phyloP scores from a whole-genome alignment of 2,329 filamentous ascomycete genomes.

The Epichloe uncinata region DNA sequence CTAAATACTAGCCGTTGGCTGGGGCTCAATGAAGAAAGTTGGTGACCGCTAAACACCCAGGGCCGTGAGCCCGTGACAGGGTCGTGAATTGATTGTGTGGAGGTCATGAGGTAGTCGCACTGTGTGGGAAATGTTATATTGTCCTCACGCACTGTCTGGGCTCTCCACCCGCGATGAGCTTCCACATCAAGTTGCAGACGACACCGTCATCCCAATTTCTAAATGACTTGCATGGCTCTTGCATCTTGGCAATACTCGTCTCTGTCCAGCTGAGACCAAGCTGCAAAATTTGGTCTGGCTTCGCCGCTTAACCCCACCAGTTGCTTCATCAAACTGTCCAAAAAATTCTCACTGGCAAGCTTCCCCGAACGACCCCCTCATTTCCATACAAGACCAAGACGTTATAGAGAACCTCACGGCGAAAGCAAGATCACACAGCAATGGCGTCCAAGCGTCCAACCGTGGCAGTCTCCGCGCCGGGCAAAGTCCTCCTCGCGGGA shows the following conservation, averaged over 20 bases:
- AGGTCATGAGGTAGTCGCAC: not conserved
- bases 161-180: not conserved
- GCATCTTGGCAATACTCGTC: not conserved
- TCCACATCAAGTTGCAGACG: not conserved
- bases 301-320: not conserved
- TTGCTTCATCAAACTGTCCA: not conserved
- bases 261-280: not conserved
- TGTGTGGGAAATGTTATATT: fast-evolving
- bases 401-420: not conserved
- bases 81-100: too few relatives aligned
- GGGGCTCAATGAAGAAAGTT: not conserved
- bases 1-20: not conserved
- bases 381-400: not conserved
- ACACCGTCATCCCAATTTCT: not conserved
- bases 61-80: too few relatives aligned
- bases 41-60: too few relatives aligned
- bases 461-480: conserved; percentile 71
- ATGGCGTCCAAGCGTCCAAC: conserved; percentile 19
- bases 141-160: not conserved
- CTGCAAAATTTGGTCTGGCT: not conserved
- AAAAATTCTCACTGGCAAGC: not conserved
- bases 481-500: conserved; percentile 89
- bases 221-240: not conserved
- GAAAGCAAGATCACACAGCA: not conserved
- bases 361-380: not conserved